Conservation (phyloP, 352 stramenopile genomes). For the Pythium aristosporum region DNA sequence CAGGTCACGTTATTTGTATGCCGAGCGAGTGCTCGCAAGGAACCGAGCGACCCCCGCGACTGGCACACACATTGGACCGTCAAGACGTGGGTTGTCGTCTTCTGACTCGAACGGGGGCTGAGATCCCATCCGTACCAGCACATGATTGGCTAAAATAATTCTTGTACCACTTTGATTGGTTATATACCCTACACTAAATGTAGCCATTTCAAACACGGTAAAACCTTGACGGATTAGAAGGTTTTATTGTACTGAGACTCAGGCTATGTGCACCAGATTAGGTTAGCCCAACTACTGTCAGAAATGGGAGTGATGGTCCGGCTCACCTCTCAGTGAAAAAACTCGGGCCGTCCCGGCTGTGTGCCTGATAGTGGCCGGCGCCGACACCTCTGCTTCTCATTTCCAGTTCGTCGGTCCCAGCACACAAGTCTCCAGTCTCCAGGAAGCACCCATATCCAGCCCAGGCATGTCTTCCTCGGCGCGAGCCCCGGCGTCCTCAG, state of each 20-base stretch:
- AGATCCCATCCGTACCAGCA: background rate
- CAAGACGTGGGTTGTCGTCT: no score
- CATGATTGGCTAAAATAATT: background rate
- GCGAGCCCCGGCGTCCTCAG: background rate
- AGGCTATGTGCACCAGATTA: constrained; percentile 1
- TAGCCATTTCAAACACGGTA: constrained; percentile 17
- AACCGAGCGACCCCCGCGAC: background rate
- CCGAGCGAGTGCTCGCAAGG: background rate
- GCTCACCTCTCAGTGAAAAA: background rate
- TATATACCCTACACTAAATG: constrained; percentile 1
- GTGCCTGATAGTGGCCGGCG: constrained; percentile 5
- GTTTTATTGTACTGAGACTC: constrained; percentile 4
- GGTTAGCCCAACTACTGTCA: constrained; percentile 1
- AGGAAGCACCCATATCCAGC: background rate
- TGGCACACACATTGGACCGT: background rate
- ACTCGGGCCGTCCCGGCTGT: constrained; percentile 3
- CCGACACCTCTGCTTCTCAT: constrained; percentile 9
- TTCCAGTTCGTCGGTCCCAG: constrained; percentile 17
- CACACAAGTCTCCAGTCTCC: background rate
- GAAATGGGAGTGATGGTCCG: constrained; percentile 23
- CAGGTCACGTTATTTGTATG: no score
- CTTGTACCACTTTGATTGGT: background rate
- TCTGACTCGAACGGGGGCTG: constrained; percentile 2
- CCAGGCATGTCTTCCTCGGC: background rate
- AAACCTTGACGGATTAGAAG: constrained; percentile 6